Evolutionary conservation across 768 basidiomycete species (phyloP), one percentile per base, ranked within the genome.

Genomic region (Cystofilobasidium capitatum): DNA sequence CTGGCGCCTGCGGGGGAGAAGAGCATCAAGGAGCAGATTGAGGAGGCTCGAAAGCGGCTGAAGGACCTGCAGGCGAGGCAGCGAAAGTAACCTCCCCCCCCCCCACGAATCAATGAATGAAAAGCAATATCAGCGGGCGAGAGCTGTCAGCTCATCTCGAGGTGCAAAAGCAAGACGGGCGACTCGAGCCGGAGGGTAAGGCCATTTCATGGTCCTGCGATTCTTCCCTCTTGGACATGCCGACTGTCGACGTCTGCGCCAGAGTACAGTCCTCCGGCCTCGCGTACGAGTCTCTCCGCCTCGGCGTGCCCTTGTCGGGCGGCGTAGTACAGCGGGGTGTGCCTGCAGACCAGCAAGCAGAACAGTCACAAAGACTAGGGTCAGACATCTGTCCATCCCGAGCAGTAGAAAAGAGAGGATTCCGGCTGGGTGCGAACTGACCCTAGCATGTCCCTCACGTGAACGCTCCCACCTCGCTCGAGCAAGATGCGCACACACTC

Each of bases 381-480:
- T 35, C 9, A 4, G 22, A 13, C 22, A 35, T 12, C 36, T 6
- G 35, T 40, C 24, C 36, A 0, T 16, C n/a, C 3, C 1, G 36
- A 29, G 12, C 17, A 13, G 16, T 20, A 24, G 35, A 58, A 29
- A n/a, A 39, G 22, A 17, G 26, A 26, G 31, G 24, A 24, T n/a
- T 20, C 31, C 24, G 17, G 16, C 31, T 6, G 9, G 26, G 17
- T 49, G 22, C 4, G 7, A 37, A 62, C 66, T 36, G 16, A 67
- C 66, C 88, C 91, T 54, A 91, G 80, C 0, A 77, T 74, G 75
- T 93, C 91, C 64, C 91, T 81, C 12, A 88, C 79, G 75, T 93
- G 90, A 26, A 92, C 90, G 17, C 89, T 79, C 0, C 89, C 88
- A 6, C 90, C 90, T 0, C 84, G 83, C 69, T 83, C 80, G 24